Conservation (phyloP, 345 rosid species). For the Eucalyptus victrix region DNA sequence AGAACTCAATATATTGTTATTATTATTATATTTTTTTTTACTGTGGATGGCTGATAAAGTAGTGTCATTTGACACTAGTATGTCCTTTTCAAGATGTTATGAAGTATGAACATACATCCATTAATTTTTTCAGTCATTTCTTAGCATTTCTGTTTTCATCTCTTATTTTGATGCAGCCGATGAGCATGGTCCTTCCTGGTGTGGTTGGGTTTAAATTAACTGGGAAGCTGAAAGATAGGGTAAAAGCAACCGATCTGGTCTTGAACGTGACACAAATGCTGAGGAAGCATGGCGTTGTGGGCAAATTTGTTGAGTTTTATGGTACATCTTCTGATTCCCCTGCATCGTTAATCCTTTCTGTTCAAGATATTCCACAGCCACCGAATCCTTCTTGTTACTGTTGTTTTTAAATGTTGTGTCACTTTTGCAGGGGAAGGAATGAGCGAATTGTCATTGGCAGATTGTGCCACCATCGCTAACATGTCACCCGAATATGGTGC, state of each 20-base stretch:
- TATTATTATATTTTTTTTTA: not conserved
- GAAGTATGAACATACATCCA: not conserved
- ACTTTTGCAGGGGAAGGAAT: constrained; percentile 63
- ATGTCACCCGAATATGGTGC: constrained; percentile 99
- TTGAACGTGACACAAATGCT: constrained; percentile 88
- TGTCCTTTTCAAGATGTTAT: not conserved
- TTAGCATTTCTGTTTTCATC: not conserved
- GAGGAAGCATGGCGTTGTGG: constrained; percentile 96
- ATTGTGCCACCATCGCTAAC: constrained; percentile 94
- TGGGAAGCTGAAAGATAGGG: constrained; percentile 69
- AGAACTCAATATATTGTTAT: not conserved
- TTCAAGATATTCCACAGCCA: not conserved
- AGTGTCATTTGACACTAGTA: not conserved
- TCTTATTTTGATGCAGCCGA: constrained; percentile 47
- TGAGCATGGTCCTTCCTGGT: constrained; percentile 99
- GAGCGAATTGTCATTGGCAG: constrained; percentile 88
- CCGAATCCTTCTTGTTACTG: not conserved
- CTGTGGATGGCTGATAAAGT: not conserved
- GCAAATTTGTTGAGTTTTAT: constrained; percentile 86
- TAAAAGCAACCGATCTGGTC: constrained; percentile 93
- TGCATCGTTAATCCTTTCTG: not conserved
- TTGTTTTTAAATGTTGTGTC: not conserved
- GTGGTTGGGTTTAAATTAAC: constrained; percentile 84
- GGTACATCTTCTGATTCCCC: constrained; percentile 14
- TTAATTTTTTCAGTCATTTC: not conserved